Evolutionary conservation across 345 rosid species (phyloP), one percentile per base, ranked within the genome.

Genomic region (Sonneratia alba): DNA sequence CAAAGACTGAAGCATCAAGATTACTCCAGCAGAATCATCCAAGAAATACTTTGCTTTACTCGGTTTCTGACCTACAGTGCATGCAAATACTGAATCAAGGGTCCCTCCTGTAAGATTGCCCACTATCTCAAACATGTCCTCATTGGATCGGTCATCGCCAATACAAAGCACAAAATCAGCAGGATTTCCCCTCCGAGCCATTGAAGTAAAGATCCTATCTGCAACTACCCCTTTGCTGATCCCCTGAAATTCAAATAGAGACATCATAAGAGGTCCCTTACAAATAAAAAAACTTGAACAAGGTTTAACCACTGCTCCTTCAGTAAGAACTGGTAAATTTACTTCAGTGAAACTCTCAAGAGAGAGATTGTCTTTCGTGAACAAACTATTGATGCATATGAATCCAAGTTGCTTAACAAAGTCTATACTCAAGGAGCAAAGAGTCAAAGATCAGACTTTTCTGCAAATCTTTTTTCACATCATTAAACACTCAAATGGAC

Each of bases 51-150:
- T 93, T 63, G 97, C 98, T 81, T 93, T 93, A 84, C 98, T 93
- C 61, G 98, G 98, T 80, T 93, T 91, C 78, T 93, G 98, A 15
- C 91, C 96, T 34, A 93, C 97, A 13, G 96, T 91, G 85, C 97
- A 91, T 48, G 98, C 96, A 76, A 86, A 89, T 9, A 84, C 83
- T 21, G 87, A 80, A 0, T 85, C 80, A 24, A 89, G 79, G 36
- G 76, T 53, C 36, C 85, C 84, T 6, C 76, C 79, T 1, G 84
- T 64, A 40, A 76, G 70, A 24, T 81, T 84, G 48, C 66, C 81
- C 55, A 87, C 83, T 12, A 82, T 79, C 86, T 87, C 89, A 81
- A 89, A 89, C 94, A 89, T 89, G 73, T 89, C 89, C 76, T 89
- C 94, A 67, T 89, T 89, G 15, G 89, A 89, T 81, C 94, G 80